These are phyloP conservation scores for Nemania bipapillata DNA, from an alignment of 2,329 filamentous ascomycete species.

Conservation along the genomic window DNA sequence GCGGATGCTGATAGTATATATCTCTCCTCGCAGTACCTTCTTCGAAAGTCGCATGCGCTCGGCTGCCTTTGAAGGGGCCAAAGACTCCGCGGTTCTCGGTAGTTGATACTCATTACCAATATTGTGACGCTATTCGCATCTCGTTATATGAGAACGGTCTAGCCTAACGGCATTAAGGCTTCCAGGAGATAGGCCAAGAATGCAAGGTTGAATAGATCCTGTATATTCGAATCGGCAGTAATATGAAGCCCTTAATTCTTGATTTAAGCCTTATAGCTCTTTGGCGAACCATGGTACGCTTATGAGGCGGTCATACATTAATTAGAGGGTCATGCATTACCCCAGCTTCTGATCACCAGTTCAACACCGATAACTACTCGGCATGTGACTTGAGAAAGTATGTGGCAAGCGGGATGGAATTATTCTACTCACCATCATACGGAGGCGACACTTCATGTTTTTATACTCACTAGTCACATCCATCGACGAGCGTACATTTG, in stretches of 20 bases:
- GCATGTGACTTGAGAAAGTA: neutral
- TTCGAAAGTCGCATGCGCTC: neutral
- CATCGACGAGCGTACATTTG: neutral
- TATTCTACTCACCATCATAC: neutral
- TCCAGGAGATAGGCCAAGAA: conserved; percentile 17
- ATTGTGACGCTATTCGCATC: neutral
- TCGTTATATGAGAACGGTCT: conserved; percentile 17
- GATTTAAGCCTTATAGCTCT: conserved; percentile 12
- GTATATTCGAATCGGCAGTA: conserved; percentile 15
- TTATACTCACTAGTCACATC: neutral
- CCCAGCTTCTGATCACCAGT: conserved; percentile 1
- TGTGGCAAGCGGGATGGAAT: neutral
- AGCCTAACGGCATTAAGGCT: conserved; percentile 2
- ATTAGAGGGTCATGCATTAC: conserved; percentile 16
- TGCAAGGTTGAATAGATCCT: neutral
- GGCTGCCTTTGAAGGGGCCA: neutral
- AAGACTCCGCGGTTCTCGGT: conserved; percentile 25
- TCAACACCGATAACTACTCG: neutral
- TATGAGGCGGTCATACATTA: conserved; percentile 1
- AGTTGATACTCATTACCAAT: conserved; percentile 24
- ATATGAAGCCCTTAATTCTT: conserved; percentile 1
- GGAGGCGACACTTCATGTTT: neutral
- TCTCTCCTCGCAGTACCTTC: neutral
- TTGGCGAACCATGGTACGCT: conserved; percentile 3
- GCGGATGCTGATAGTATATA: conserved; percentile 27